A percentile compares a stretch with the other conserved stretches of the same genome.
phyloP scores from a whole-genome alignment of 2,329 filamentous ascomycete species.

The Aspergillus awamori region DNA sequence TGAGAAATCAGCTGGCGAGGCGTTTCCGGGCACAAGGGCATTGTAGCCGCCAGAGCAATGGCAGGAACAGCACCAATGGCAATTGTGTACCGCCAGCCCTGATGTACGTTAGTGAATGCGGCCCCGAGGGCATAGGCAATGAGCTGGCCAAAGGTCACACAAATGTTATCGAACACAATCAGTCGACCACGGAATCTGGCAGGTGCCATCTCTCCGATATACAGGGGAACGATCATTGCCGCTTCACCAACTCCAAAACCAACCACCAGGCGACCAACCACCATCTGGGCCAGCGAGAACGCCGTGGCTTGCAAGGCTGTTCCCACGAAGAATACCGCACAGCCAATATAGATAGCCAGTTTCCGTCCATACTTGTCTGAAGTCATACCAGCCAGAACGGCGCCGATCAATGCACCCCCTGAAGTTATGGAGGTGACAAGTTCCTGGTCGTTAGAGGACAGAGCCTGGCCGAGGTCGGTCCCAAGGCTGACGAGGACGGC shows the following conservation, averaged over 20 bases:
- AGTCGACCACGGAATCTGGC: constrained; percentile 1
- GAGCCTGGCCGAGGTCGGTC: constrained; percentile 39
- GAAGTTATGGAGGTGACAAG: constrained; percentile 55
- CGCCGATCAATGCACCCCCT: constrained; percentile 51
- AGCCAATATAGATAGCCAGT: constrained; percentile 26
- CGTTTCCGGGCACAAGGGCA: constrained; percentile 54
- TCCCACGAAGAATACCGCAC: constrained; percentile 44
- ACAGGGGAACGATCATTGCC: constrained; percentile 49
- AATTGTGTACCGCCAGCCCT: constrained; percentile 57
- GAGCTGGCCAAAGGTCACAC: constrained; percentile 6
- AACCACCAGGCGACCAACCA: constrained; percentile 50
- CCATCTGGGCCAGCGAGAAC: constrained; percentile 46
- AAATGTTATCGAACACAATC: constrained; percentile 6
- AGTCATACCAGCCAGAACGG: constrained; percentile 36
- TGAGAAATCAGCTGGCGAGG: constrained; percentile 52
- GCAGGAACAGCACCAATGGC: constrained; percentile 51
- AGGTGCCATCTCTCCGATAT: constrained; percentile 11
- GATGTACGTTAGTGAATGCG: constrained; percentile 42
- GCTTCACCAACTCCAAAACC: constrained; percentile 53
- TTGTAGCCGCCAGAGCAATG: constrained; percentile 47
- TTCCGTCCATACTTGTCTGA: constrained; percentile 4
- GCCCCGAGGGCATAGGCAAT: constrained; percentile 36
- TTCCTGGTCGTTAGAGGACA: constrained; percentile 50
- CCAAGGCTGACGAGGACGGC: constrained; percentile 43
- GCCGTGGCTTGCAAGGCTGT: constrained; percentile 39